Evolutionary conservation across 164 flowering plant genomes (phyloP).

Genomic region (Magnolia officinalis): DNA sequence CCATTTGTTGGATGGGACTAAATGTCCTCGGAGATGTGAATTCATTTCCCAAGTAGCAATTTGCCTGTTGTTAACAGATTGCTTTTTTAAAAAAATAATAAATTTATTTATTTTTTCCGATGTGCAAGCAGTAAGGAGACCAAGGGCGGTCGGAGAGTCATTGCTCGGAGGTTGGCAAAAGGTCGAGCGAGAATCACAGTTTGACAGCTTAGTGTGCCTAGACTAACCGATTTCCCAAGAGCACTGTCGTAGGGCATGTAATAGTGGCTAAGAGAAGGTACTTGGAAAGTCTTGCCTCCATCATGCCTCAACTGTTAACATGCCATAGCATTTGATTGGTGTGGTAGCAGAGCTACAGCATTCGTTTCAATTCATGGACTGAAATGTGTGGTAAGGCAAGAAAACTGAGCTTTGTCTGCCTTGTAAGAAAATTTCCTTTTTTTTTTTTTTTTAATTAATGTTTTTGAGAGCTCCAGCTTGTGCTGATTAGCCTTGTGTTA

Average conservation of each 20-base stretch:
- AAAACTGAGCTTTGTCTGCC: neutral
- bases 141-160: conserved; percentile 21
- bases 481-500: neutral
- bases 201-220: neutral
- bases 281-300: neutral
- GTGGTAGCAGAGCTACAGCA: neutral
- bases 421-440: neutral
- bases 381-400: neutral
- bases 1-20: too few relatives aligned
- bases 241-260: neutral
- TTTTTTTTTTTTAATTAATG: too few relatives aligned
- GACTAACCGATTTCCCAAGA: neutral
- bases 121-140: conserved; percentile 21
- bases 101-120: neutral
- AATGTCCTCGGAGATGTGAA: too few relatives aligned
- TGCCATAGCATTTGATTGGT: neutral
- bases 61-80: neutral
- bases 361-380: neutral
- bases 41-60: neutral
- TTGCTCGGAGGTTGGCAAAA: conserved; percentile 19
- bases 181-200: conserved; percentile 16
- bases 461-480: neutral
- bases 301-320: neutral
- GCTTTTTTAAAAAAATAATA: neutral
- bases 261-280: neutral